Base-by-base conservation (phyloP, 768 basidiomycete genomes). In the Rhodotorula babjevae region DNA sequence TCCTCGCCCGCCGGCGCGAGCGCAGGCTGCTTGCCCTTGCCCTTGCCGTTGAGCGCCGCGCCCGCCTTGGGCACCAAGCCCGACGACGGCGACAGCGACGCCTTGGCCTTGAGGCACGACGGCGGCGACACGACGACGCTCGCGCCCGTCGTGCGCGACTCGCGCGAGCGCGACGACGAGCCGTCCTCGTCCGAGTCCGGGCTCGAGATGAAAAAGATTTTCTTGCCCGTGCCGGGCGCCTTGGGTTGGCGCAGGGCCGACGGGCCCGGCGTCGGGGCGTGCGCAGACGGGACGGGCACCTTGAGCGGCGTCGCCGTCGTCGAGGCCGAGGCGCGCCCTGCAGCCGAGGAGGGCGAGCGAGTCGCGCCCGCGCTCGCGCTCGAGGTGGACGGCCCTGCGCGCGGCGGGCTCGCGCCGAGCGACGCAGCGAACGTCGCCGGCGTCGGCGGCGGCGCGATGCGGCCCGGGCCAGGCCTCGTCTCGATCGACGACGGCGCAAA, bases 151-250 rank as follows among this genome's bases (percentile, higher is more conserved):
- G 36, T 36, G 29, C 52, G 21, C 56, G 55, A 69, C 42, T 68
- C 68, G 19, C 61, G 50, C 58, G 73, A 71, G 6, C 59, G 57
- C 21, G 55, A 49, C 21, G 55, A 49, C 63, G 73, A 71, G 31
- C 67, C 61, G 27, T 59, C 61, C 25, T 75, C 74, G 16, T 75
- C 74, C 49, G 70, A 72, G 36, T 71, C 68, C 16, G 77, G 77
- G 11, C 70, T 69, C 68, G 76, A 76, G 57, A 78, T 78, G 76
- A 78, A 78, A 55, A 78, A 78, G 63, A 78, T 75, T 68, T 77
- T 78, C 59, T 69, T 76, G 46, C 57, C 56, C 56, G 53, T 44
- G 50, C 66, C 67, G 14, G 69, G 56, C 12, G 46, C 49, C 59
- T 69, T 68, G 25, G 47, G 63, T 1, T 40, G 29, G 46, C 18